phyloP scores from a whole-genome alignment of 177 flowering plant genomes.

The Tripterygium wilfordii region DNA sequence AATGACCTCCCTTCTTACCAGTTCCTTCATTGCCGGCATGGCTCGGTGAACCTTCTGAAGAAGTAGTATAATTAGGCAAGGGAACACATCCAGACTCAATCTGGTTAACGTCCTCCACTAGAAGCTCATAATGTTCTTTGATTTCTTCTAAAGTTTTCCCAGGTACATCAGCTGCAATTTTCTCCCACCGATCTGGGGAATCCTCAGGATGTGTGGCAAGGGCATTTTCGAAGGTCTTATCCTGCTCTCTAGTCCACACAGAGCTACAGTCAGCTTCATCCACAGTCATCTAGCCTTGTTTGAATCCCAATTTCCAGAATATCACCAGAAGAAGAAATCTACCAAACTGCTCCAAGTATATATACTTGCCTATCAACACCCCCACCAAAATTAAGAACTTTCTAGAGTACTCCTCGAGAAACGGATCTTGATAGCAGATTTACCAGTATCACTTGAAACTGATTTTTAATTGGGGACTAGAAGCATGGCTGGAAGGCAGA shows the following conservation, averaged over 20 bases:
- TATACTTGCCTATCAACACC: conserved; percentile 9
- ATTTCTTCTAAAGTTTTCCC: conserved; percentile 81
- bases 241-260: conserved; percentile 79
- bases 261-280: conserved; percentile 51
- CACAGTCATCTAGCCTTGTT: conserved; percentile 44
- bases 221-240: conserved; percentile 85
- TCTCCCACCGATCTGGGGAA: conserved; percentile 76
- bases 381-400: conserved; percentile 10
- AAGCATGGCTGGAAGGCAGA: conserved; percentile 19
- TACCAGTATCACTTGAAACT: conserved; percentile 11
- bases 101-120: conserved; percentile 62
- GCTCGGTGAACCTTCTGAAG: conserved; percentile 55
- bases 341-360: conserved; percentile 7
- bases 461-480: conserved; percentile 7
- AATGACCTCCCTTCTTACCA: conserved; percentile 51
- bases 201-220: conserved; percentile 72
- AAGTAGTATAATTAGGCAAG: conserved; percentile 58
- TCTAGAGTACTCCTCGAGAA: conserved; percentile 12
- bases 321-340: conserved; percentile 3
- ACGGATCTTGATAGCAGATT: conserved; percentile 17
- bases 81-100: conserved; percentile 83
- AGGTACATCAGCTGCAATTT: conserved; percentile 64
- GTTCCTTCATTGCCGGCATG: conserved; percentile 47
- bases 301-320: conserved; percentile 11
- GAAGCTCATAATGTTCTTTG: conserved; percentile 68